Evolutionary conservation across 306 rosid species (phyloP).

Genomic region (Cucumis sativus): DNA sequence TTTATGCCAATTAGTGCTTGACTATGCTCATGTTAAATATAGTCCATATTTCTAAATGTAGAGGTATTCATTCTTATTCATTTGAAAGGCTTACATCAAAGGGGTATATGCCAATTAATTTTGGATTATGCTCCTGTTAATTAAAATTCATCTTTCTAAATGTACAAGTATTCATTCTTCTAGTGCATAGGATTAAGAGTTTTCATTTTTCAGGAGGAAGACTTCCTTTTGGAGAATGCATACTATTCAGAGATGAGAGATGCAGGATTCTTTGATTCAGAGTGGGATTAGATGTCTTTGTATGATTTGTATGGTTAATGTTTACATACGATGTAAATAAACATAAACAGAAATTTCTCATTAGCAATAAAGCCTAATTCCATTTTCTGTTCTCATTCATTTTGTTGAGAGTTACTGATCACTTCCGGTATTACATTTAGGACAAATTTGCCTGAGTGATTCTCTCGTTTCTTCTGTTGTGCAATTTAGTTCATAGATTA

Average conservation of each 20-base stretch:
- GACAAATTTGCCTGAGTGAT: not conserved
- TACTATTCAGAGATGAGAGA: slow-evolving; percentile 81
- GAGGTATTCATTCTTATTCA: no score
- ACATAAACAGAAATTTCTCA: not conserved
- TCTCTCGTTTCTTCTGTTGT: no score
- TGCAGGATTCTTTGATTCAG: slow-evolving; percentile 85
- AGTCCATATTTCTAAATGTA: not conserved
- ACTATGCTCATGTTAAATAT: not conserved
- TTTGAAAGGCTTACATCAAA: no score
- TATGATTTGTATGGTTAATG: not conserved
- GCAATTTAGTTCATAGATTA: no score
- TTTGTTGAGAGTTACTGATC: not conserved
- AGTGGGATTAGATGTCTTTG: slow-evolving; percentile 49
- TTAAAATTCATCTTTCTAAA: not conserved
- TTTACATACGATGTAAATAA: slow-evolving; percentile 16
- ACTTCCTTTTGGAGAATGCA: slow-evolving; percentile 58
- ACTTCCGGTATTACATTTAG: no score
- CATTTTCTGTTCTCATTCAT: not conserved
- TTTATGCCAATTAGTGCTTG: no score
- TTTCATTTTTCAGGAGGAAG: slow-evolving; percentile 44
- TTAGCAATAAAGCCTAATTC: not conserved
- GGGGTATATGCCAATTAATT: no score
- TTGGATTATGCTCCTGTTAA: not conserved
- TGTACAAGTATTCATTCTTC: not conserved
- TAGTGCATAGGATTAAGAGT: not conserved